phyloP scores from a whole-genome alignment of 176 grass and related monocot genomes.

The Aegilops umbellulata region DNA sequence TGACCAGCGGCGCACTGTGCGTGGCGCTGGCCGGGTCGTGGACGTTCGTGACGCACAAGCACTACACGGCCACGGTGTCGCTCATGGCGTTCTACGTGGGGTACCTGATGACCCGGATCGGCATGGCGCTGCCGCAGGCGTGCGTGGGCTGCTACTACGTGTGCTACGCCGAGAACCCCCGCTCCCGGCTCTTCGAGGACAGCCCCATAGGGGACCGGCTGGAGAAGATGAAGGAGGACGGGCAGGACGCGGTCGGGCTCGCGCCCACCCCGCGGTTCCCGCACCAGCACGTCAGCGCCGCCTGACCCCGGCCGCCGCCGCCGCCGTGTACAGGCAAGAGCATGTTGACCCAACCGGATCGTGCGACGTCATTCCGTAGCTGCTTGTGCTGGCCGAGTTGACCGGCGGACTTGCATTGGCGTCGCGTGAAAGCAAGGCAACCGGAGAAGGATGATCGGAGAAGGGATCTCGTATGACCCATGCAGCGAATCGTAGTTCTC shows the following conservation, averaged over 20 bases:
- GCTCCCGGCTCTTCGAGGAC: constrained; percentile 56
- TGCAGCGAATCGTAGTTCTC: not conserved
- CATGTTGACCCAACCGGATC: not conserved
- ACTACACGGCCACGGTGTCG: constrained; percentile 86
- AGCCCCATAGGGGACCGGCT: constrained; percentile 51
- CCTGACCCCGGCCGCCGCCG: constrained; percentile 8
- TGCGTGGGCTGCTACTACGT: constrained; percentile 97
- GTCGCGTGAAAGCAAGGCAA: not conserved
- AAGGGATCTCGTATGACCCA: not conserved
- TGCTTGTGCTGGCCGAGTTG: not conserved
- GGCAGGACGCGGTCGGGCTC: constrained; percentile 5
- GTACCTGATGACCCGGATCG: constrained; percentile 98
- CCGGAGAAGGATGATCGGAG: not conserved
- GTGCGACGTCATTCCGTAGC: not conserved
- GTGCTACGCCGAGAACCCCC: constrained; percentile 87
- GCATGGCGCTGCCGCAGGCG: constrained; percentile 96
- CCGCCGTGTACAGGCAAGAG: too few relatives aligned
- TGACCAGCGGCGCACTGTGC: constrained; percentile 82
- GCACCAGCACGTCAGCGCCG: constrained; percentile 26
- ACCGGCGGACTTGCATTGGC: not conserved
- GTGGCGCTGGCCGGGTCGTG: constrained; percentile 65
- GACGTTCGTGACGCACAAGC: constrained; percentile 66
- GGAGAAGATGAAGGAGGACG: constrained; percentile 9
- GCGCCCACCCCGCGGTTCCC: constrained; percentile 75
- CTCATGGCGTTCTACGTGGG: constrained; percentile 91